Evolutionary conservation across 257 asterid genomes (phyloP), one percentile per base, ranked within the genome.

Genomic region (Nicotiana sylvestris): DNA sequence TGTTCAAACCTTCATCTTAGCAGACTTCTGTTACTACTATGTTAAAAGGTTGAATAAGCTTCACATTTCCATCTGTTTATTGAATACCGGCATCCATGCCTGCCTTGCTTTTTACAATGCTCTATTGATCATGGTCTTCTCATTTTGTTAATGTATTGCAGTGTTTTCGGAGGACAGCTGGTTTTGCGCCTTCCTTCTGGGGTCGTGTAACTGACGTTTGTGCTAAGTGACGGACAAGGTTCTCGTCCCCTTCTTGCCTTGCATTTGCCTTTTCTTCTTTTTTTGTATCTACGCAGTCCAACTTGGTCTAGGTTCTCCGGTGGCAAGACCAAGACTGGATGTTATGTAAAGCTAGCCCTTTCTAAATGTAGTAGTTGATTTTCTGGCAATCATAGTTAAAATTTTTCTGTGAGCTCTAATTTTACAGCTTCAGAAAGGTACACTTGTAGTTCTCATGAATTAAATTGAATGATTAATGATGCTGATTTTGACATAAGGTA

Each of bases 171-270:
- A 82, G 97, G 97, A 67, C 93, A 92, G 88, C 94, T 92, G 2
- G 91, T 90, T 57, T 80, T 92, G 86, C 92, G 97, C 89, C 95
- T 92, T 86, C 97, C 97, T 27, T 92, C 95, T 25, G 95, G 97
- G 11, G 97, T 92, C 65, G 97, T 92, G 81, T 91, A 86, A 88
- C 82, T 58, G 74, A 55, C 12, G 43, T 8, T 10, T 46, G 25
- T 39, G 30, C 11, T 33, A 7, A 33, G 11, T 60, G 76, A 67
- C 21, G 72, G 70, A 69, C 32, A 37, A 69, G 43, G 39, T 10
- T 39, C 10, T 2, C n/a, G 2, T 39, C n/a, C 57, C 32, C 27
- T 27, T 2, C 77, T 37, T 61, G 33, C 67, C 67, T 61, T 55
- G 66, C 4, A 4, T 16, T 53, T 49, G 76, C 64, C 55, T 39